Conservation (phyloP, 768 basidiomycete species). For the Zangia roseola region DNA sequence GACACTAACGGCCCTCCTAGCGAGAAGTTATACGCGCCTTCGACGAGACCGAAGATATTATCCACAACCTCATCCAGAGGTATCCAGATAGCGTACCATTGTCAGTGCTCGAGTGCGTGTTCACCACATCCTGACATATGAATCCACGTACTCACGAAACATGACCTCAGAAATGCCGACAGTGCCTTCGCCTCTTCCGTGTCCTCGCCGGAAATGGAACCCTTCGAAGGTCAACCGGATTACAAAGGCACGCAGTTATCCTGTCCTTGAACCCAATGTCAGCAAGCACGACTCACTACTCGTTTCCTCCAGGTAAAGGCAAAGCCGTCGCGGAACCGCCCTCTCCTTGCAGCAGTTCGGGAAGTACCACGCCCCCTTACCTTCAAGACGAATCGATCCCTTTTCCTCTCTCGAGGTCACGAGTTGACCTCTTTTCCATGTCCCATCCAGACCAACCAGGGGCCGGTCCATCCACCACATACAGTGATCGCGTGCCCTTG, state of each 20-base stretch:
- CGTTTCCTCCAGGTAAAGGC: constrained; percentile 4
- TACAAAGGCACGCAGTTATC: constrained; percentile 7
- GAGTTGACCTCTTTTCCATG: not conserved
- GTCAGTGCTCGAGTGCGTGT: constrained; percentile 9
- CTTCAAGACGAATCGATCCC: constrained; percentile 2
- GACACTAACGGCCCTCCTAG: constrained; percentile 11
- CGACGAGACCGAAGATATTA: constrained; percentile 29
- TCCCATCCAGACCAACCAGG: constrained; percentile 8
- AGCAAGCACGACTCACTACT: not conserved
- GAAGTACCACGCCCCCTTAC: constrained; percentile 10
- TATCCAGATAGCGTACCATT: constrained; percentile 28
- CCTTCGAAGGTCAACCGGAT: not conserved
- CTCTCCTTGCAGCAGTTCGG: constrained; percentile 5
- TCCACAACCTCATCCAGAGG: constrained; percentile 23
- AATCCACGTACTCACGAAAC: not conserved
- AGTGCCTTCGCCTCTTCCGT: constrained; percentile 6
- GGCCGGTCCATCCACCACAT: not conserved
- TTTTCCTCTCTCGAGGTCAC: not conserved
- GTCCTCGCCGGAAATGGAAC: not conserved
- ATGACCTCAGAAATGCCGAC: constrained; percentile 1
- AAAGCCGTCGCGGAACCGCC: not conserved
- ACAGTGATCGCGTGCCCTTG: not conserved
- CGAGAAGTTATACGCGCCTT: constrained; percentile 25
- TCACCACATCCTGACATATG: not conserved
- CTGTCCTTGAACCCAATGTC: not conserved